Evolutionary conservation across 192 early-diverging fungal species (phyloP).

Genomic region (Coemansia sp.): DNA sequence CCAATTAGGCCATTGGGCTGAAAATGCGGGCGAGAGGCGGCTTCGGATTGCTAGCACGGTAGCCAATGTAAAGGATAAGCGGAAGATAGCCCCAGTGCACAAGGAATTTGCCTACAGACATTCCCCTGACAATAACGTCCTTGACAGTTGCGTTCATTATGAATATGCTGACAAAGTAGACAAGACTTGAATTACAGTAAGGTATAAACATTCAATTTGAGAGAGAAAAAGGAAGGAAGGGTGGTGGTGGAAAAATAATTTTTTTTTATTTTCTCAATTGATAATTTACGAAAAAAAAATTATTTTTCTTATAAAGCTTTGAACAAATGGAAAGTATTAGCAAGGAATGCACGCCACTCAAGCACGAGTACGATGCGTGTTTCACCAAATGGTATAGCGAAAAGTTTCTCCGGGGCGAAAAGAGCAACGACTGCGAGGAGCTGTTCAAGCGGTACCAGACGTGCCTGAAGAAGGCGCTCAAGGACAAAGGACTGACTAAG

Average conservation of each 20-base stretch:
- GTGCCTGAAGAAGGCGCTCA: conserved; percentile 76
- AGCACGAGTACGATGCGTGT: conserved; percentile 87
- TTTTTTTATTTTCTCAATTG: too few relatives aligned
- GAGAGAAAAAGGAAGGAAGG: too few relatives aligned
- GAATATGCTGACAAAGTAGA: neutral
- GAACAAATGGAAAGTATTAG: conserved; percentile 56
- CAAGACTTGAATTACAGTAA: too few relatives aligned
- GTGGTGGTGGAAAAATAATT: too few relatives aligned
- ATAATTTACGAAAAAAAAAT: neutral
- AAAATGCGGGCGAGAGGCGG: conserved; percentile 54
- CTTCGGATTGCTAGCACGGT: conserved; percentile 44
- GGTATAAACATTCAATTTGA: too few relatives aligned
- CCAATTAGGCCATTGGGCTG: conserved; percentile 48
- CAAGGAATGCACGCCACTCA: conserved; percentile 74
- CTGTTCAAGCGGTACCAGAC: conserved; percentile 82
- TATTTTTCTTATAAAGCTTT: conserved; percentile 10
- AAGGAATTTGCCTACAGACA: conserved; percentile 40
- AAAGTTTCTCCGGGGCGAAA: conserved; percentile 88
- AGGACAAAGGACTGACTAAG: conserved; percentile 83
- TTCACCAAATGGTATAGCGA: conserved; percentile 97
- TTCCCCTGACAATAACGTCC: conserved; percentile 43
- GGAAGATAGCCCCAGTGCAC: conserved; percentile 56
- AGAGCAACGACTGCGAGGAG: conserved; percentile 77
- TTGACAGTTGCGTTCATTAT: conserved; percentile 55
- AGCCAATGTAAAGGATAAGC: conserved; percentile 52